Conservation (phyloP, 2,329 filamentous ascomycete genomes). For the Ophiostoma piceae region DNA sequence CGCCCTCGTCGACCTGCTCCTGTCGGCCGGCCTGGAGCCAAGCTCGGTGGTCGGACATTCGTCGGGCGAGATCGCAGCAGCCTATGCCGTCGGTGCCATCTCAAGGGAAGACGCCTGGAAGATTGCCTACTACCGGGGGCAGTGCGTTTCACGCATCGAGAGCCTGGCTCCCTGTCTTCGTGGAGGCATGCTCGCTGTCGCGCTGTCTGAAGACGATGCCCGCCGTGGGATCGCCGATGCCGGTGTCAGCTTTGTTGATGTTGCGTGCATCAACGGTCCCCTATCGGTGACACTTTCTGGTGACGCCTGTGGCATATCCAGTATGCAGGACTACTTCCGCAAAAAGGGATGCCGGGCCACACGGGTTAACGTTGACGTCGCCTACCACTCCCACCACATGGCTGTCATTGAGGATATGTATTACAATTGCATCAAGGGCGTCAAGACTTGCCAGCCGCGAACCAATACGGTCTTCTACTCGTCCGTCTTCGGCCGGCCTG, state of each 20-base stretch:
- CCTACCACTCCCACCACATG: conserved; percentile 35
- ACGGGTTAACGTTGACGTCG: conserved; percentile 29
- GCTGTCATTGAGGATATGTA: conserved; percentile 27
- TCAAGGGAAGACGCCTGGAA: conserved; percentile 32
- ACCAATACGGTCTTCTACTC: conserved; percentile 25
- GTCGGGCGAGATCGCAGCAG: conserved; percentile 38
- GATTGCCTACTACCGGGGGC: conserved; percentile 35
- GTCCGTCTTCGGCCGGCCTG: conserved; percentile 28
- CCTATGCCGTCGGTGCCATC: conserved; percentile 33
- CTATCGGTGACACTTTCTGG: conserved; percentile 38
- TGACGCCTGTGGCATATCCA: conserved; percentile 16
- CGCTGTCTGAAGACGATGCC: conserved; percentile 37
- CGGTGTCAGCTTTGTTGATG: conserved; percentile 25
- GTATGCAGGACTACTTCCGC: conserved; percentile 23
- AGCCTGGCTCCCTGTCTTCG: conserved; percentile 15
- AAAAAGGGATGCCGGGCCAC: conserved; percentile 16
- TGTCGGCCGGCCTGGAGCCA: conserved; percentile 30
- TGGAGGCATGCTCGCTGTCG: conserved; percentile 47
- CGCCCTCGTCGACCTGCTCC: conserved; percentile 35
- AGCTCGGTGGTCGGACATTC: conserved; percentile 35
- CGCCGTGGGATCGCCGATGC: conserved; percentile 26
- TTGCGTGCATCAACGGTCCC: conserved; percentile 37
- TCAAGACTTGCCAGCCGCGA: not conserved
- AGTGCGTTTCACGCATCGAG: conserved; percentile 30
- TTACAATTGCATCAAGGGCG: conserved; percentile 13